Evolutionary conservation across 192 early-diverging fungal species (phyloP).

Genomic region (Entomortierella parvispora): DNA sequence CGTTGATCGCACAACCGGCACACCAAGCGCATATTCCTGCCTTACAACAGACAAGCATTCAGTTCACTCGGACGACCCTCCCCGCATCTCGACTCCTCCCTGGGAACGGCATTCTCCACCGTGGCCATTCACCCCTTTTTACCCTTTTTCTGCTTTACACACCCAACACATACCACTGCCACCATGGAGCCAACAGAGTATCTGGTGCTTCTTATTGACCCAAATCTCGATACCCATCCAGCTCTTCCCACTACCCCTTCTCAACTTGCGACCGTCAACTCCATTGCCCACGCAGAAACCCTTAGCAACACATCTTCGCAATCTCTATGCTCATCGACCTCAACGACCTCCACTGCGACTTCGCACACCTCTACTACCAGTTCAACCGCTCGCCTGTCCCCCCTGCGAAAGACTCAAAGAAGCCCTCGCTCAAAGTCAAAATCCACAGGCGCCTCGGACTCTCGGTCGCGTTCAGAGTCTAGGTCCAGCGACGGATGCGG

Average conservation of each 20-base stretch:
- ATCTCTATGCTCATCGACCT: slow-evolving; percentile 31
- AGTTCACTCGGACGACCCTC: too few species aligned
- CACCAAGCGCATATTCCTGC: too few species aligned
- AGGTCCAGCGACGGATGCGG: slow-evolving; percentile 26
- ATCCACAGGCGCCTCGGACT: slow-evolving; percentile 15
- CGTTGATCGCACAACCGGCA: too few species aligned
- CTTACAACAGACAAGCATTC: too few species aligned
- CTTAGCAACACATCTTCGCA: slow-evolving; percentile 23
- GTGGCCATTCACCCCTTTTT: not conserved
- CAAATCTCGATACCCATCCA: too few species aligned
- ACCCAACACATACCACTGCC: not conserved
- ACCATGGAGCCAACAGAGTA: too few species aligned
- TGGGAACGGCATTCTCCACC: not conserved
- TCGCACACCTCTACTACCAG: slow-evolving; percentile 12
- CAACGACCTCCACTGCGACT: slow-evolving; percentile 13
- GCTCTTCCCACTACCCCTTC: too few species aligned
- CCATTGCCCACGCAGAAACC: too few species aligned
- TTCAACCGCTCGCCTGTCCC: slow-evolving; percentile 15
- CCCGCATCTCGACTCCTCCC: too few species aligned
- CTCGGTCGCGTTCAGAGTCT: slow-evolving; percentile 45
- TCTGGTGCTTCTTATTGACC: too few species aligned
- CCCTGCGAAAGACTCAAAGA: slow-evolving; percentile 18
- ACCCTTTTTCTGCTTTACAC: not conserved
- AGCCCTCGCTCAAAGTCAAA: slow-evolving; percentile 35
- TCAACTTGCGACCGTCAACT: too few species aligned